Conservation (phyloP, 129 eudicot genomes). For the Daucus carota region DH1_v3.0 NC_030381.2:30709501-30710000, state of each 20-base stretch:
- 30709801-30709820: slow-evolving; percentile 20
- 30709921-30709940: slow-evolving; percentile 38
- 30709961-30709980: neutral
- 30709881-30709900: slow-evolving; percentile 27
- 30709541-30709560: neutral
- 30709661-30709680: slow-evolving; percentile 17
- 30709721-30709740: slow-evolving; percentile 31
- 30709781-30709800: slow-evolving; percentile 26
- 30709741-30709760: slow-evolving; percentile 37
- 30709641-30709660: slow-evolving; percentile 48
- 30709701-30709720: slow-evolving; percentile 18
- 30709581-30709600: slow-evolving; percentile 91
- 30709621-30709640: slow-evolving; percentile 89
- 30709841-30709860: slow-evolving; percentile 33
- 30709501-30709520: neutral
- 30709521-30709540: neutral
- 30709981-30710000: slow-evolving; percentile 1
- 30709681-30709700: slow-evolving; percentile 21
- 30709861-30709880: slow-evolving; percentile 47
- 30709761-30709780: slow-evolving; percentile 24
- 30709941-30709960: slow-evolving; percentile 3
- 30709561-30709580: slow-evolving; percentile 66
- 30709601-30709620: slow-evolving; percentile 71
- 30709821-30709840: slow-evolving; percentile 21
- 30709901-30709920: slow-evolving; percentile 45